Evolutionary conservation across 495 filamentous ascomycete species (phyloP), one percentile per base, ranked within the genome.

Genomic region (Aspergillus homomorphus): DNA sequence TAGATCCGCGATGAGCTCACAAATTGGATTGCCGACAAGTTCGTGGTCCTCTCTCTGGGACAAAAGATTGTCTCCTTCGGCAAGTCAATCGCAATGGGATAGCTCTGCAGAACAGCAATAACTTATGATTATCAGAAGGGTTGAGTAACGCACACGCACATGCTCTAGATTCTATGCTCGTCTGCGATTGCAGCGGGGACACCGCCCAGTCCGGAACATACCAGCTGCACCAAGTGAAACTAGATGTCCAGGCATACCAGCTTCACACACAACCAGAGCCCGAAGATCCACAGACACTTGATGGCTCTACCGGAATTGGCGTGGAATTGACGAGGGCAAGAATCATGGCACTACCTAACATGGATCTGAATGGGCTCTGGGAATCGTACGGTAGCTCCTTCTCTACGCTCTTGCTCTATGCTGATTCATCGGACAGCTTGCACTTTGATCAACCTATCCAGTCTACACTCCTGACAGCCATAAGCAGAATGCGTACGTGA

Each of bases 361-460:
- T 66, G 23, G 50, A 61, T 4, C 60, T 83, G n/a, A 70, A 79
- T 54, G 74, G 72, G 30, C 49, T 77, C 16, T 84, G 82, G 82
- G 77, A 81, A 50, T 77, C 75, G 70, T 75, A 73, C 46, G 74
- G 24, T 19, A 22, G 22, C 16, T 20, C 16, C 21, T 14, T 38
- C 16, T 15, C 20, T 8, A 21, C 14, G n/a, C 20, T 26, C n/a
- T 21, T 6, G 33, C 12, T n/a, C 18, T 26, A 26, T 20, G 5
- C 18, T 45, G 14, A 42, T 43, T 10, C 12, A 24, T 10, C 33
- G 41, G 28, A 43, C 56, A 79, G 78, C 16, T 63, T 85, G 6
- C 59, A 80, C 7, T 85, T 78, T 61, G 76, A 81, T 22, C 69
- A 78, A 24, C 65, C 68, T 42, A 73, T 85, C 28, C 76, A 78